Evolutionary conservation across 345 rosid genomes (phyloP), one percentile per base, ranked within the genome.

Genomic region (Eucalyptus melliodora): DNA sequence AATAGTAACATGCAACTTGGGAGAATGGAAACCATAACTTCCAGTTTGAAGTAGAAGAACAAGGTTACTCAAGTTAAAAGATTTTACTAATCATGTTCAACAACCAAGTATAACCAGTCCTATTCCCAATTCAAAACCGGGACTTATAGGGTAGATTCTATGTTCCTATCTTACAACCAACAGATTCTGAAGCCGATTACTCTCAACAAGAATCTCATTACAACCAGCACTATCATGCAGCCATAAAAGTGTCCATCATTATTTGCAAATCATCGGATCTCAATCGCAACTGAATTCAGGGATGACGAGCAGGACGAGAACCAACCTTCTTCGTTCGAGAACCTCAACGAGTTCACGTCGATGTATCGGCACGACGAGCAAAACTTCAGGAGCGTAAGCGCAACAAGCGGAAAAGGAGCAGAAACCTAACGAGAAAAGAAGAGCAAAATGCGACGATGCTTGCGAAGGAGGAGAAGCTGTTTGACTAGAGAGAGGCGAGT

Each of bases 381-480:
- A 67, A 67, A 16, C 40, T 1, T 8, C 40, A 3, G 40, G 40
- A 67, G 40, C 19, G 23, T 16, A n/a, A 67, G 80, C 40, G 23
- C 11, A 8, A 0, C 8, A 0, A 62, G 19, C 7, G 2, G 16
- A 30, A 62, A 67, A 31, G 80, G 80, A 67, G 0, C 72, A 67
- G 80, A 67, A 31, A 67, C 40, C 3, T n/a, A 31, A 67, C 23
- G 16, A 34, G 34, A 30, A 15, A 53, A 19, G 59, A 53, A 53
- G 77, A n/a, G 37, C 37, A 60, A n/a, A n/a, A n/a, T 15, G 37
- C 9, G 1, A 4, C 34, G 16, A 15, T 14, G 72, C 17, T n/a
- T n/a, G 72, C 3, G 23, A 31, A 67, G 80, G 77, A 31, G 77
- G 17, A 15, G 40, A n/a, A 15, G 40, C 31, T n/a, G 40, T n/a